Percentiles rank a stretch among this genome's conserved stretches.
Evolutionary conservation across 2,329 filamentous ascomycete genomes (phyloP).

Genomic region (Hymenoscyphus infarciens): DNA sequence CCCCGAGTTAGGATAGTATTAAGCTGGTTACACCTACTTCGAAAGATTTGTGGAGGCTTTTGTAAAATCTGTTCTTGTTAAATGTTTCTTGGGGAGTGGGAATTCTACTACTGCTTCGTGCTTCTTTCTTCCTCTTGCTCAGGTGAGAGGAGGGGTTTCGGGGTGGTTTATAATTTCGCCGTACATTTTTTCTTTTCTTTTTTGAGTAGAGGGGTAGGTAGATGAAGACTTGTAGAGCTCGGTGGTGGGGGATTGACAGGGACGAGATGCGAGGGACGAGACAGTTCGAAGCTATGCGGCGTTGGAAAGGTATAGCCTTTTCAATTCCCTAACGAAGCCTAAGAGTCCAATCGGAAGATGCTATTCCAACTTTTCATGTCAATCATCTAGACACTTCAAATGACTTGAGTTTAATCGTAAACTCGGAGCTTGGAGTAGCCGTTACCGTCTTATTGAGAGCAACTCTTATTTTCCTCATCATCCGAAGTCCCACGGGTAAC

Average conservation of each 20-base stretch:
- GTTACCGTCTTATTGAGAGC: too few species aligned
- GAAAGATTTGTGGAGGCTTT: neutral
- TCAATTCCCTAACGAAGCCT: too few species aligned
- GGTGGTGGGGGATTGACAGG: neutral
- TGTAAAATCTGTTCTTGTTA: neutral
- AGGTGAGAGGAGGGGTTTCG: neutral
- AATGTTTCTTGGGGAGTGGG: neutral
- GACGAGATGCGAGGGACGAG: too few species aligned
- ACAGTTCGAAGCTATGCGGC: too few species aligned
- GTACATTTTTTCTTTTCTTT: neutral
- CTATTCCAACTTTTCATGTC: too few species aligned
- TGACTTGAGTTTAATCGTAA: too few species aligned
- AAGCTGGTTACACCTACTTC: conserved; percentile 1
- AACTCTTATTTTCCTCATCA: too few species aligned
- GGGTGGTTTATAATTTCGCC: neutral
- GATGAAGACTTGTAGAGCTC: neutral
- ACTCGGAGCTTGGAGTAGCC: too few species aligned
- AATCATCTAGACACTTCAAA: too few species aligned
- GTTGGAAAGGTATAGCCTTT: too few species aligned
- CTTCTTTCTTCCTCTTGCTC: neutral
- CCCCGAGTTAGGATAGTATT: neutral
- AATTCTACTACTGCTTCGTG: conserved; percentile 5
- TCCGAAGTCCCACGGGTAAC: too few species aligned
- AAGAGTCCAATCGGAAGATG: too few species aligned
- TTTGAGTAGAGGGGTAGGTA: neutral